A percentile compares a stretch with the other conserved stretches of the same genome.
Conservation (phyloP, 2,329 filamentous ascomycete species). For the Botryosphaeria dothidea region DNA sequence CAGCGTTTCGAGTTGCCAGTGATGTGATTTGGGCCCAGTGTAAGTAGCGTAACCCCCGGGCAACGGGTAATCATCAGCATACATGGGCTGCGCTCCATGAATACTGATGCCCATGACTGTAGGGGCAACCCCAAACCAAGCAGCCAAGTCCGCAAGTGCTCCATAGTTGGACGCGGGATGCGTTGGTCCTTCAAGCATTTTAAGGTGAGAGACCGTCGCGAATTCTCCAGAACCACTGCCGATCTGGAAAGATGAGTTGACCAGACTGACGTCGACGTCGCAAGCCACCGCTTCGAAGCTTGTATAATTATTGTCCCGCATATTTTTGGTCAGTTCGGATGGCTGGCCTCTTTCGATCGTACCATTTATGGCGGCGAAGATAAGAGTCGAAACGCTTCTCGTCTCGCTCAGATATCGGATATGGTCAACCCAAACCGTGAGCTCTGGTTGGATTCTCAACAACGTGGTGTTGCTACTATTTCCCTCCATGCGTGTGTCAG, state of each 20-base stretch:
- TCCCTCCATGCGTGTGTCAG: background rate
- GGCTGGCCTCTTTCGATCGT: background rate
- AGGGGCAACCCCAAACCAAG: slow-evolving; percentile 21
- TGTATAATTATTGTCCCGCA: background rate
- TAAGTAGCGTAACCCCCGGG: background rate
- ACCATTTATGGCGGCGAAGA: slow-evolving; percentile 14
- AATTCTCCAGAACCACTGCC: background rate
- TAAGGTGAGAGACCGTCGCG: background rate
- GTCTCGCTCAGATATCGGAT: background rate
- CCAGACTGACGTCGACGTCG: slow-evolving; percentile 7
- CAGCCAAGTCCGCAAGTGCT: slow-evolving; percentile 14
- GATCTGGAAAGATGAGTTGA: background rate
- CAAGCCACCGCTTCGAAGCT: slow-evolving; percentile 7
- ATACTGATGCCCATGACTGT: slow-evolving; percentile 17
- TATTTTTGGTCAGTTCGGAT: background rate
- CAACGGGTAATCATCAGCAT: background rate
- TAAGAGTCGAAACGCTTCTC: slow-evolving; percentile 2
- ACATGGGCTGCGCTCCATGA: slow-evolving; percentile 14
- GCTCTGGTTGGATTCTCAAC: slow-evolving; percentile 4
- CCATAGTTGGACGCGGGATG: background rate
- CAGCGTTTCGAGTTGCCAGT: background rate
- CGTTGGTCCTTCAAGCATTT: background rate
- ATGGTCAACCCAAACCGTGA: slow-evolving; percentile 16
- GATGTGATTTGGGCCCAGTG: background rate
- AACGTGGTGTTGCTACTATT: background rate